These are phyloP conservation scores for Cordyceps pruinosa DNA, from an alignment of 2,329 filamentous ascomycete species.

Conservation along the genomic window DNA sequence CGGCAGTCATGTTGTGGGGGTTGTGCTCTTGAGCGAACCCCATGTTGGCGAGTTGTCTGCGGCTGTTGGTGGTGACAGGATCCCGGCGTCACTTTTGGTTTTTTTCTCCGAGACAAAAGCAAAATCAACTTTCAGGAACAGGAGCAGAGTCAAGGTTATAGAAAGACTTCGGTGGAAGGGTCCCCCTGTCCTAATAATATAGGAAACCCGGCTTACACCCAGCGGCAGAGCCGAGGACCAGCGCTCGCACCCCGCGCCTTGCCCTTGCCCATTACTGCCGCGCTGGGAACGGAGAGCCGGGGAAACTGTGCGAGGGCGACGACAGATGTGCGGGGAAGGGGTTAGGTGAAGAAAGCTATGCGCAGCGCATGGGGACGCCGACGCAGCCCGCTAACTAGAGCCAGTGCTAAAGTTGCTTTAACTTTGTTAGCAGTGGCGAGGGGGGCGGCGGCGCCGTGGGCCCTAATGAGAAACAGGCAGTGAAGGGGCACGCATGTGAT, in stretches of 20 bases:
- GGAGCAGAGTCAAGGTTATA: not conserved
- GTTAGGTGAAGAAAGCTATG: conserved; percentile 1
- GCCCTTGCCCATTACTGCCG: not conserved
- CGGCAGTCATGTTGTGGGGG: conserved; percentile 19
- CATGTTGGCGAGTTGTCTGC: conserved; percentile 5
- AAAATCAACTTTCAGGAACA: not conserved
- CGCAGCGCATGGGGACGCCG: not conserved
- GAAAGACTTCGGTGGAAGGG: too few species aligned
- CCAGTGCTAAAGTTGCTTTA: not conserved
- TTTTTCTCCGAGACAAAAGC: not conserved
- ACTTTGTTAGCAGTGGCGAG: not conserved
- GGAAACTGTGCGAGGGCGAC: not conserved
- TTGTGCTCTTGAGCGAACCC: conserved; percentile 12
- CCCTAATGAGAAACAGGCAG: not conserved
- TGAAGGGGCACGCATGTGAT: conserved; percentile 7
- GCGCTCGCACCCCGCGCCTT: not conserved
- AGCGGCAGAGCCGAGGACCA: not conserved
- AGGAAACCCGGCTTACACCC: not conserved
- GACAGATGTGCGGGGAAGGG: conserved; percentile 5
- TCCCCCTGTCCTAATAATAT: not conserved
- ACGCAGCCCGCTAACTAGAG: not conserved
- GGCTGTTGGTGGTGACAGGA: not conserved
- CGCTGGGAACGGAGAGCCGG: conserved; percentile 4
- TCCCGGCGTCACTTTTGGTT: not conserved
- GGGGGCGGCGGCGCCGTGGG: not conserved